These are phyloP conservation scores for Phragmites australis DNA, from an alignment of 176 grass and related monocot genomes.

Conservation along the genomic window DNA sequence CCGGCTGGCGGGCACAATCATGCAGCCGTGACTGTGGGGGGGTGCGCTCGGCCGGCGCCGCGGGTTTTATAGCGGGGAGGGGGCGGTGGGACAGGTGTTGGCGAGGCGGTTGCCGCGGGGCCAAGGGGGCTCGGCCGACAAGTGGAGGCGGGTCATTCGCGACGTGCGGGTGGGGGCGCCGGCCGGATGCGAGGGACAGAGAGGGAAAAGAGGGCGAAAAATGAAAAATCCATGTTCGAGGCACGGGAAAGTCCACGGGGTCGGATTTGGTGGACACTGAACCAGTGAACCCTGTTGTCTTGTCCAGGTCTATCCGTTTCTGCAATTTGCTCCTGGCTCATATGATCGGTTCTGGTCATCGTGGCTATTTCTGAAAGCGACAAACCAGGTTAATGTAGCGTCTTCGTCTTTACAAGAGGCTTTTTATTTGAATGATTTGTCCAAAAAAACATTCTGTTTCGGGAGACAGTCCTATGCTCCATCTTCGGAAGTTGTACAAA, in stretches of 20 bases:
- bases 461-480: neutral
- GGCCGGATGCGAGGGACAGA: neutral
- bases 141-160: constrained; percentile 38
- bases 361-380: neutral
- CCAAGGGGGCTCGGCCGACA: constrained; percentile 22
- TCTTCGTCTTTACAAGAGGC: neutral
- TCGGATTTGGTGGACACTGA: constrained; percentile 12
- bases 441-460: neutral
- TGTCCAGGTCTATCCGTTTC: neutral
- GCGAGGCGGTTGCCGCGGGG: neutral
- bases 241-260: constrained; percentile 11
- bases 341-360: neutral
- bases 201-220: neutral
- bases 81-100: constrained; percentile 35
- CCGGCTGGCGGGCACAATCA: constrained; percentile 45
- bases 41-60: neutral
- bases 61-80: constrained; percentile 38
- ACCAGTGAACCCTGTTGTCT: constrained; percentile 1
- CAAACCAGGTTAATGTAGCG: neutral
- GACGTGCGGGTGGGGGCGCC: constrained; percentile 28
- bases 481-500: too few relatives aligned
- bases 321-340: neutral
- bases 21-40: neutral
- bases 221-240: too few relatives aligned
- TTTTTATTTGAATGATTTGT: neutral